Evolutionary conservation across 23 red algal species (phyloP), one percentile per base, ranked within the genome.

Genomic region (Pyropia yezoensis): DNA sequence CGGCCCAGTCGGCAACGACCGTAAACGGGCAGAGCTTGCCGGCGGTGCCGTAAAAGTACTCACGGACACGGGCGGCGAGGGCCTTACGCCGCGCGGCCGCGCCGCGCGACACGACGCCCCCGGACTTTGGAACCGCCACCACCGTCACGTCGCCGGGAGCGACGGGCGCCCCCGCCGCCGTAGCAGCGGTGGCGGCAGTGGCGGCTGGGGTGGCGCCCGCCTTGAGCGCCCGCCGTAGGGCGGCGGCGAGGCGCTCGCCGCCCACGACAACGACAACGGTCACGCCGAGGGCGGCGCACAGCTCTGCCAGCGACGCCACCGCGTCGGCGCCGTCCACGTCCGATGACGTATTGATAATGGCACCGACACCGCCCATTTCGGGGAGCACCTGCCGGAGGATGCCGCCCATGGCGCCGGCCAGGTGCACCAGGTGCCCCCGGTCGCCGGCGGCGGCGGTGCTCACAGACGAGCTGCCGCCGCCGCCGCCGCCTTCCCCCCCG

Each of bases 31-130:
- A 79, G 2, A 91, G 76, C 18, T 74, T 45, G 67, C 76, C 75
- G 53, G 76, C 78, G 14, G 30, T 27, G 23, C 94, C 94, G 70
- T 98, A 98, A 74, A 98, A 98, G 78, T 98, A 98, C 21, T 58
- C 27, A 16, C 73, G 73, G 65, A 98, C 68, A 21, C 73, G 73
- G 15, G 20, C 28, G 16, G 67, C 54, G 49, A 75, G 83, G 18
- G 70, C 50, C 22, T 28, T 27, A 28, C 73, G 73, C 47, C 80
- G 64, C 3, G 69, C 54, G 16, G 80, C 24, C 5, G 67, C 73
- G 50, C 90, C 93, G 27, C 82, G 77, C 0, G 75, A 61, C 19
- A 97, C 80, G 12, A 97, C 93, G 50, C 93, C 93, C 21, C 93
- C 93, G 32, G 70, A 84, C 79, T 91, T 90, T 21, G 85, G 73